These are phyloP conservation scores for Ceratobasidium sp. DNA, from an alignment of 1,284 basidiomycete species.

Conservation along the genomic window DNA sequence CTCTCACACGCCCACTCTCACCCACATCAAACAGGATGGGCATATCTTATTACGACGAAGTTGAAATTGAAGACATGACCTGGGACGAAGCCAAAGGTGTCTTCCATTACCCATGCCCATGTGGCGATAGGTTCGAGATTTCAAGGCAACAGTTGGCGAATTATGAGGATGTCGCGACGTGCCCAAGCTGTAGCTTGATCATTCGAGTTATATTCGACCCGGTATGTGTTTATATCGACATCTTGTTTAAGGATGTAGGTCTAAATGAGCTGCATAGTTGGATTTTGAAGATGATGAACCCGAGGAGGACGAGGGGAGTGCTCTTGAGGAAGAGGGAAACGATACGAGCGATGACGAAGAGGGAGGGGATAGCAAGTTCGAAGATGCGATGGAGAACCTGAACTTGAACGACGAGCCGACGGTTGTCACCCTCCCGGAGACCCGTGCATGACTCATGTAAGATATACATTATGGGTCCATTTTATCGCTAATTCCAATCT, in stretches of 20 bases:
- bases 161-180: conserved; percentile 96
- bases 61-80: conserved; percentile 96
- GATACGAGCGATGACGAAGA: conserved; percentile 56
- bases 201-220: conserved; percentile 97
- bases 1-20: not conserved
- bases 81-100: conserved; percentile 89
- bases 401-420: conserved; percentile 59
- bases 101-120: conserved; percentile 97
- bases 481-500: not conserved
- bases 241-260: not conserved
- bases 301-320: conserved; percentile 61
- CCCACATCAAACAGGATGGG: conserved; percentile 7
- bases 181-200: conserved; percentile 95
- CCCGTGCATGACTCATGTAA: conserved; percentile 34
- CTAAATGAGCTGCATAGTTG: conserved; percentile 50
- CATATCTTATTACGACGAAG: conserved; percentile 81
- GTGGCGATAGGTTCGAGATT: conserved; percentile 98
- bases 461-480: conserved; percentile 11
- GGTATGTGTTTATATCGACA: conserved; percentile 65
- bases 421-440: conserved; percentile 34
- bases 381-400: conserved; percentile 76
- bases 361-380: conserved; percentile 59
- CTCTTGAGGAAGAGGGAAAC: conserved; percentile 54
- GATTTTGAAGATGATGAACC: conserved; percentile 59
- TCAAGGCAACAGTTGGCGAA: conserved; percentile 88